Percentiles rank a stretch among this genome's conserved stretches.
phyloP scores from a whole-genome alignment of 1,284 basidiomycete genomes.

The Austropuccinia psidii region DNA sequence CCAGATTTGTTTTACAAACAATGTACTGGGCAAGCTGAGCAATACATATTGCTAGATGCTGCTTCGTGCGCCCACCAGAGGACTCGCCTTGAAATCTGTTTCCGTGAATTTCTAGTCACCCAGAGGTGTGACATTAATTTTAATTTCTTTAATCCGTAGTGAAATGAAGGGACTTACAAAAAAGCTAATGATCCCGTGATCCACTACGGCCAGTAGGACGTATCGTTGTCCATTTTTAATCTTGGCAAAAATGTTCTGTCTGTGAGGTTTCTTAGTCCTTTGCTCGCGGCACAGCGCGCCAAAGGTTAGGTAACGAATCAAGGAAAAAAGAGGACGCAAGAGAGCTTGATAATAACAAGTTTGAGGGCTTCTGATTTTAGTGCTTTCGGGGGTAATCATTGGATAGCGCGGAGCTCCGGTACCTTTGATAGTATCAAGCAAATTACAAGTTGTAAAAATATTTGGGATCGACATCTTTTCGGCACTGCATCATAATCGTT shows the following conservation, averaged over 20 bases:
- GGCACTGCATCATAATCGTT: not conserved
- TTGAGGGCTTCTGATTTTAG: not conserved
- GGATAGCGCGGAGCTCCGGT: not conserved
- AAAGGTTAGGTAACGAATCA: not conserved
- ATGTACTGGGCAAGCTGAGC: too few relatives aligned
- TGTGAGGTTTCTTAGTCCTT: not conserved
- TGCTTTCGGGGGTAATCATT: not conserved
- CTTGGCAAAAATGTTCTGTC: slow-evolving; percentile 30
- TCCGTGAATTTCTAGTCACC: slow-evolving; percentile 23
- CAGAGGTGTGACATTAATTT: not conserved
- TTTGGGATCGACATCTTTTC: slow-evolving; percentile 23
- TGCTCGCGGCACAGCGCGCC: not conserved
- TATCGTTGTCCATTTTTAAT: slow-evolving; percentile 21
- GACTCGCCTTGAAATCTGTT: slow-evolving; percentile 22
- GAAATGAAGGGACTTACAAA: slow-evolving; percentile 1
- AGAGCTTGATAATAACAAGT: not conserved
- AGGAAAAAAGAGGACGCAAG: not conserved
- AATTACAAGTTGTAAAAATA: not conserved
- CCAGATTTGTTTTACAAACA: too few relatives aligned
- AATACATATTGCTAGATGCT: too few relatives aligned
- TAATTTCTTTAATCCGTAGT: too few relatives aligned
- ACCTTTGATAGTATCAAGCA: slow-evolving; percentile 16
- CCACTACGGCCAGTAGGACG: slow-evolving; percentile 19
- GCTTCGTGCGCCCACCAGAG: slow-evolving; percentile 21
- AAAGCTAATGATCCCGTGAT: slow-evolving; percentile 36